phyloP scores from a whole-genome alignment of 768 basidiomycete species.

The Lactarius trivialis region DNA sequence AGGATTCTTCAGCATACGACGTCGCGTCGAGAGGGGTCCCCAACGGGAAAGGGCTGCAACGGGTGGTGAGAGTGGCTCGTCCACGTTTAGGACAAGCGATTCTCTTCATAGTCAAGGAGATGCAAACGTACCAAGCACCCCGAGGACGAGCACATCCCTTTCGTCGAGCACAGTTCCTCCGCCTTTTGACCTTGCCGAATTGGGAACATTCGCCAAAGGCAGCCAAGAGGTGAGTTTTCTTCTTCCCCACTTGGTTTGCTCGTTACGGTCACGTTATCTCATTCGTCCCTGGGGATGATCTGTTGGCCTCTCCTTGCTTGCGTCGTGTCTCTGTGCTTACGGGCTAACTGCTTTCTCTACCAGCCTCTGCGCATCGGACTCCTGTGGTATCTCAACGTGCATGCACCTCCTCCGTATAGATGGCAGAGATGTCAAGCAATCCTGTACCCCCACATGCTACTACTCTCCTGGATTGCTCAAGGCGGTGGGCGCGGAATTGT shows the following conservation, averaged over 20 bases:
- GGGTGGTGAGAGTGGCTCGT: constrained; percentile 1
- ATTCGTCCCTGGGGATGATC: background rate
- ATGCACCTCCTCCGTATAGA: constrained; percentile 66
- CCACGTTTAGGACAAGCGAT: constrained; percentile 14
- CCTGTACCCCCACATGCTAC: constrained; percentile 74
- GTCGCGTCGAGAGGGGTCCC: constrained; percentile 35
- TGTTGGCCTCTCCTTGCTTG: constrained; percentile 4
- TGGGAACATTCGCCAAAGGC: constrained; percentile 37
- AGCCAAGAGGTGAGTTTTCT: constrained; percentile 43
- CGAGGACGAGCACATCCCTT: constrained; percentile 22
- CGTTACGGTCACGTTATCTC: constrained; percentile 8
- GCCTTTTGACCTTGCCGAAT: constrained; percentile 42
- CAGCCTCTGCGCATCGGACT: constrained; percentile 83
- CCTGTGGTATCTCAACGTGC: constrained; percentile 91
- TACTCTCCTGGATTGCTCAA: constrained; percentile 82
- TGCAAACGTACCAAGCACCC: constrained; percentile 28
- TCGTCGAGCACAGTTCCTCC: constrained; percentile 35
- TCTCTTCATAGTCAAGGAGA: constrained; percentile 8
- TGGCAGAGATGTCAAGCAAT: constrained; percentile 82
- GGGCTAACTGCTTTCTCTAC: constrained; percentile 15
- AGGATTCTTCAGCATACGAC: constrained; percentile 48
- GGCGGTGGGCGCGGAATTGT: constrained; percentile 81
- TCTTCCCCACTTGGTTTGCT: constrained; percentile 1
- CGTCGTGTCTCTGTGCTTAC: constrained; percentile 10
- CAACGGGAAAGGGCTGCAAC: constrained; percentile 24